Evolutionary conservation across 495 filamentous ascomycete species (phyloP).

Genomic region (Hypoxylon subgilvum): DNA sequence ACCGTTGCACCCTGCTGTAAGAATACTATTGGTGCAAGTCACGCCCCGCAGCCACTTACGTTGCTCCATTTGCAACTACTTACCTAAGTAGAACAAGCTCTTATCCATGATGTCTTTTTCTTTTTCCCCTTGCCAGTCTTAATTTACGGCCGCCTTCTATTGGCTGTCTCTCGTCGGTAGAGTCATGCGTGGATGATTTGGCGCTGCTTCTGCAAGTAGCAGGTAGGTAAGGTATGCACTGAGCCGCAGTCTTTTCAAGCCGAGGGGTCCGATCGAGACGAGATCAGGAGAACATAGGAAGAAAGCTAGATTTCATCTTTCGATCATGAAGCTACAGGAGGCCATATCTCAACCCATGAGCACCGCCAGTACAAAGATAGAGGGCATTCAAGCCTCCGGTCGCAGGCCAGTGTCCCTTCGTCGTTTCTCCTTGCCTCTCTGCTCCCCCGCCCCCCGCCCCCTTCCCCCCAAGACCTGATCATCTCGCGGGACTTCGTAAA

Average conservation of each 20-base stretch:
- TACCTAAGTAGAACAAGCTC: slow-evolving; percentile 24
- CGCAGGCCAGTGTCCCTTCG: neutral
- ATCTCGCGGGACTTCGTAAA: slow-evolving; percentile 34
- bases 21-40: slow-evolving; percentile 11
- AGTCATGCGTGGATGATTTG: slow-evolving; percentile 10
- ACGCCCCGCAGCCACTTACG: slow-evolving; percentile 6
- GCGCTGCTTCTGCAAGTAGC: slow-evolving; percentile 10
- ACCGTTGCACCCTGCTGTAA: slow-evolving; percentile 12
- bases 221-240: slow-evolving; percentile 8
- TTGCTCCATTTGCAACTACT: slow-evolving; percentile 16
- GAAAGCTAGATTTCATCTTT: slow-evolving; percentile 31
- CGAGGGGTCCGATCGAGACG: neutral
- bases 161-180: slow-evolving; percentile 12
- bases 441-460: neutral
- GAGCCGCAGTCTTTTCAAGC: slow-evolving; percentile 3
- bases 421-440: slow-evolving; percentile 1
- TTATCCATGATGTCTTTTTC: too few relatives aligned
- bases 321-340: slow-evolving; percentile 32
- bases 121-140: slow-evolving; percentile 3
- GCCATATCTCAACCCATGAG: slow-evolving; percentile 18
- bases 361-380: slow-evolving; percentile 4
- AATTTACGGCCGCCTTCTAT: slow-evolving; percentile 2
- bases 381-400: neutral
- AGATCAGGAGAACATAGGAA: slow-evolving; percentile 16
- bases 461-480: slow-evolving; percentile 6